A percentile compares a stretch with the other conserved stretches of the same genome.
These are phyloP conservation scores for Phlebiopsis gigantea DNA, from an alignment of 768 basidiomycete genomes.

Conservation along the genomic window DNA sequence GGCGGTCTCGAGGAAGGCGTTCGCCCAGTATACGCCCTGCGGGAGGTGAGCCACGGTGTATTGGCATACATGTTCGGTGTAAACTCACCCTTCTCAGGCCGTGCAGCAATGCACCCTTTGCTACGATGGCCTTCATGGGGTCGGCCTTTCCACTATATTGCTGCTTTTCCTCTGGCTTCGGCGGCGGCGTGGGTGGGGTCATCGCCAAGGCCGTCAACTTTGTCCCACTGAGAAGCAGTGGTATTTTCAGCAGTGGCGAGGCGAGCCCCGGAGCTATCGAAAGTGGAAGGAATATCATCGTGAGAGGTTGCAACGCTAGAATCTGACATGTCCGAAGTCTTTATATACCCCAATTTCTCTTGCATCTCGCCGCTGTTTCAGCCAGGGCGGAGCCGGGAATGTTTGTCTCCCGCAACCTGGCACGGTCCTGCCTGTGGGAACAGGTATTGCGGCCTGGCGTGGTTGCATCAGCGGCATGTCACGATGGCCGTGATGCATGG, in stretches of 20 bases:
- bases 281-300: neutral
- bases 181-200: neutral
- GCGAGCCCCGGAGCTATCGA: neutral
- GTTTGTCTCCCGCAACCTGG: no score
- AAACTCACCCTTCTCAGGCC: neutral
- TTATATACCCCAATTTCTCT: no score
- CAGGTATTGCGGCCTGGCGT: no score
- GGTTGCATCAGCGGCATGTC: no score
- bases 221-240: neutral
- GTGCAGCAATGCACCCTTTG: neutral
- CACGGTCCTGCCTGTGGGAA: no score
- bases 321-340: no score
- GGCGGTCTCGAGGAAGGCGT: conserved; percentile 1
- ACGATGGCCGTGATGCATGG: no score
- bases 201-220: neutral
- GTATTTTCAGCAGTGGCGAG: neutral
- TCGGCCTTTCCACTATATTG: neutral
- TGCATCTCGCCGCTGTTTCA: no score
- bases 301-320: no score
- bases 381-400: no score
- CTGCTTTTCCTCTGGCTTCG: neutral
- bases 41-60: neutral
- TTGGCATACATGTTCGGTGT: neutral
- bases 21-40: neutral
- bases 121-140: neutral